These are phyloP conservation scores for Lomentospora prolificans DNA, from an alignment of 2,329 filamentous ascomycete genomes.

Conservation along the genomic window DNA sequence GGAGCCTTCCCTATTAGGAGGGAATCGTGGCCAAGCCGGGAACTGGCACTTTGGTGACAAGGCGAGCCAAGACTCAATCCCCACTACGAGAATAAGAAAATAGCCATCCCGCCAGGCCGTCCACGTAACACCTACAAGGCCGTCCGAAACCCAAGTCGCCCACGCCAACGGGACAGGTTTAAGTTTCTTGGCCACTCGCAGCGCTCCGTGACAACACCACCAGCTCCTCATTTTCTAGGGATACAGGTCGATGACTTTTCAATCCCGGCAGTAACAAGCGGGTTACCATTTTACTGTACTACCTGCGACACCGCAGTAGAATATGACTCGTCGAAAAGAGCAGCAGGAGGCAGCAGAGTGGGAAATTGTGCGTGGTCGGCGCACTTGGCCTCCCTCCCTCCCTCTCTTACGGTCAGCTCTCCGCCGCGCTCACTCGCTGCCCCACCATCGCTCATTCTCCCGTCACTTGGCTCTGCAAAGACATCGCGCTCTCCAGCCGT, in stretches of 20 bases:
- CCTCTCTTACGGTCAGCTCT: background rate
- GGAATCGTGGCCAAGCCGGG: background rate
- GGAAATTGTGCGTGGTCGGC: too few species aligned
- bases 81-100: background rate
- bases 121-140: background rate
- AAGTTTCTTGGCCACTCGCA: background rate
- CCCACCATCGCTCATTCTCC: too few species aligned
- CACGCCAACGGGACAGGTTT: background rate
- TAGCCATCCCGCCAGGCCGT: background rate
- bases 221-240: background rate
- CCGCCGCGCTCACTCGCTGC: background rate
- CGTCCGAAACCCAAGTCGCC: background rate
- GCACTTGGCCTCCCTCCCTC: background rate
- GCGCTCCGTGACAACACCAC: background rate
- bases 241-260: too few species aligned
- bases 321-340: background rate
- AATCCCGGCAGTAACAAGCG: background rate
- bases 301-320: background rate
- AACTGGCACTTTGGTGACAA: background rate
- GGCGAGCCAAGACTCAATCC: background rate
- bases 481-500: background rate
- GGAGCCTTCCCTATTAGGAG: too few species aligned
- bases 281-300: background rate
- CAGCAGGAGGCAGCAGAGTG: background rate
- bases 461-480: too few species aligned